phyloP scores from a whole-genome alignment of 164 flowering plant species.

The Sedum album region DNA sequence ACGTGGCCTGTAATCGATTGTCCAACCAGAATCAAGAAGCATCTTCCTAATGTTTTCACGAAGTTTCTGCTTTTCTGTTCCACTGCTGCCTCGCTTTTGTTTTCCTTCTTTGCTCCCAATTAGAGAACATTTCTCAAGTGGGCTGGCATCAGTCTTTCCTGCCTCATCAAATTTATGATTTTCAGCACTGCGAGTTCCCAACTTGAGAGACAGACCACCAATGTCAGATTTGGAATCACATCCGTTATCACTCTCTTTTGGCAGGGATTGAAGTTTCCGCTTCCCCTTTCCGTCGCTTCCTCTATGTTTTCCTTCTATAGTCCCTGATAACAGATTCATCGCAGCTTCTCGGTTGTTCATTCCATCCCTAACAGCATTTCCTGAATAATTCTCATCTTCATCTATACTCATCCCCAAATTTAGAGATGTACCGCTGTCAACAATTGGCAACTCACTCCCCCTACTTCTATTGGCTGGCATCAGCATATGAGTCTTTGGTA shows the following conservation, averaged over 20 bases:
- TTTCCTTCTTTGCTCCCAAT: slow-evolving; percentile 28
- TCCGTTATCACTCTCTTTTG: background rate
- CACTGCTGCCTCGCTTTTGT: slow-evolving; percentile 47
- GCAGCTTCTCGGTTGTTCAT: slow-evolving; percentile 3
- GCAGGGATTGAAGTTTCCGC: slow-evolving; percentile 9
- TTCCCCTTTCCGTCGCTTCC: slow-evolving; percentile 12
- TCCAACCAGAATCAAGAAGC: slow-evolving; percentile 66
- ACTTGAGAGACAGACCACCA: slow-evolving; percentile 28
- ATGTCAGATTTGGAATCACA: slow-evolving; percentile 18
- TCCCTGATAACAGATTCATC: background rate
- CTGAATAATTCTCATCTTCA: background rate
- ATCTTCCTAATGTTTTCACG: slow-evolving; percentile 53
- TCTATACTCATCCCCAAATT: background rate
- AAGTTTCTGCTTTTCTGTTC: slow-evolving; percentile 59
- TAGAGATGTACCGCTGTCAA: background rate
- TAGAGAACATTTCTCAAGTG: slow-evolving; percentile 17
- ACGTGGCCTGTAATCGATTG: slow-evolving; percentile 66
- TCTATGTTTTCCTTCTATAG: slow-evolving; percentile 14
- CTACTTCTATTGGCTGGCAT: slow-evolving; percentile 5
- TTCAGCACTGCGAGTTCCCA: slow-evolving; percentile 9
- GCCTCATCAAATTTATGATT: background rate
- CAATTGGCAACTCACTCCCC: background rate
- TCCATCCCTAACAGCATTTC: background rate
- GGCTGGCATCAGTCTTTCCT: slow-evolving; percentile 15
- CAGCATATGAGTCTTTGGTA: slow-evolving; percentile 18